Percentiles rank a stretch among this genome's conserved stretches.
Evolutionary conservation across 2,329 filamentous ascomycete species (phyloP).

Genomic region (Ascochyta clinopodiicola): DNA sequence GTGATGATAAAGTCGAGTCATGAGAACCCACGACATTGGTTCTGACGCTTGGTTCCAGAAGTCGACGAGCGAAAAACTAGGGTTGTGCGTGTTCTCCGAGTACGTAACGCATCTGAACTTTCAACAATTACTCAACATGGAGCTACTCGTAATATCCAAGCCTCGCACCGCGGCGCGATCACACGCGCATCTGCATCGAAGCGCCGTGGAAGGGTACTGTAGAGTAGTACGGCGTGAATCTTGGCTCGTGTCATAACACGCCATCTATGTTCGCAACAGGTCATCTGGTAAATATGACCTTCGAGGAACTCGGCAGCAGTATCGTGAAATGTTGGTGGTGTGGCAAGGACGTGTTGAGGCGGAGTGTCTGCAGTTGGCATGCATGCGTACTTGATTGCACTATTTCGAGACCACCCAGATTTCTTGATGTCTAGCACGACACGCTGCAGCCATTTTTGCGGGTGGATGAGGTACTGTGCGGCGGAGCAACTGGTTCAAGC

Average conservation of each 20-base stretch:
- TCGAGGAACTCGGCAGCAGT: not conserved
- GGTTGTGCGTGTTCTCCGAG: not conserved
- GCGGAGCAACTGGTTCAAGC: not conserved
- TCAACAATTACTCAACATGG: not conserved
- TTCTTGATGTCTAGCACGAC: not conserved
- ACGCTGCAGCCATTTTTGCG: not conserved
- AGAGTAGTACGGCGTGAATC: not conserved
- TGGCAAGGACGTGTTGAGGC: conserved; percentile 1
- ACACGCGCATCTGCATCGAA: not conserved
- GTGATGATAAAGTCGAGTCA: not conserved
- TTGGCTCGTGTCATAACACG: not conserved
- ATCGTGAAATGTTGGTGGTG: not conserved
- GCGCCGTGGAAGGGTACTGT: not conserved
- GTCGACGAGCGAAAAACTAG: not conserved
- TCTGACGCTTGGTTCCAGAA: conserved; percentile 1
- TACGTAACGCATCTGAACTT: not conserved
- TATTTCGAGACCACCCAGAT: conserved; percentile 1
- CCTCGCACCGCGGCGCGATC: too few relatives aligned
- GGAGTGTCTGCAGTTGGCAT: conserved; percentile 6
- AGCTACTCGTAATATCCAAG: not conserved
- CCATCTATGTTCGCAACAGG: not conserved
- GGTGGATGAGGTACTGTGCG: not conserved
- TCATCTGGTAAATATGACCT: not conserved
- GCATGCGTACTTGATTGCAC: not conserved
- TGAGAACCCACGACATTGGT: not conserved